A percentile compares a stretch with the other conserved stretches of the same genome.
These are phyloP conservation scores for Nepenthes mirabilis DNA, from an alignment of 148 eudicot genomes.

Conservation along the genomic window DNA sequence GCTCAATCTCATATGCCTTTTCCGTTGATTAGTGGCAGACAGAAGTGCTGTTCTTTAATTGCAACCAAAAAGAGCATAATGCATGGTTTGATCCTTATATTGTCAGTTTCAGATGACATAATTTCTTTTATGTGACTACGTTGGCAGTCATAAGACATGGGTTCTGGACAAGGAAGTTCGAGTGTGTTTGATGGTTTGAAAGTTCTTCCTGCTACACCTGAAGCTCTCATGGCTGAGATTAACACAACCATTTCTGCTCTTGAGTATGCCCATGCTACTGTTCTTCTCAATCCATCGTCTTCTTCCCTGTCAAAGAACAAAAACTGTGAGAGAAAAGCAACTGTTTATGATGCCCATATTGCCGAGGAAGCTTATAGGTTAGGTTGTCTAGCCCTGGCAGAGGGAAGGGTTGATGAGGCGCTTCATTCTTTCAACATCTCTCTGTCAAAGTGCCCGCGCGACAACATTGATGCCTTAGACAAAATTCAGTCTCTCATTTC, in stretches of 20 bases:
- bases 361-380: conserved; percentile 69
- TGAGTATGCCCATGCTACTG: conserved; percentile 44
- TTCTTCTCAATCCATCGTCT: conserved; percentile 20
- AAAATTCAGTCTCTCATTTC: conserved; percentile 63
- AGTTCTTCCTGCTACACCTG: conserved; percentile 36
- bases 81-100: no score
- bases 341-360: conserved; percentile 40
- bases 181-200: conserved; percentile 58
- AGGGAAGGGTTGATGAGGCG: conserved; percentile 64
- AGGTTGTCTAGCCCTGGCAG: conserved; percentile 53
- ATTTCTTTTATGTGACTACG: no score
- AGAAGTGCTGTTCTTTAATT: no score
- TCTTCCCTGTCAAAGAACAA: conserved; percentile 18
- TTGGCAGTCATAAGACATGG: conserved; percentile 21
- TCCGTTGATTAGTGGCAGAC: no score
- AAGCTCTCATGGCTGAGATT: conserved; percentile 61
- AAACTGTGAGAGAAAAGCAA: conserved; percentile 9
- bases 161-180: conserved; percentile 38
- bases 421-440: conserved; percentile 55
- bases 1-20: no score
- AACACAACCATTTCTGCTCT: conserved; percentile 50
- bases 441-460: conserved; percentile 72
- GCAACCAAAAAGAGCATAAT: no score
- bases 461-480: conserved; percentile 50
- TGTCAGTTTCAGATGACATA: no score